Evolutionary conservation across 345 rosid genomes (phyloP), one percentile per base, ranked within the genome.

Genomic region (Gossypium raimondii): DNA sequence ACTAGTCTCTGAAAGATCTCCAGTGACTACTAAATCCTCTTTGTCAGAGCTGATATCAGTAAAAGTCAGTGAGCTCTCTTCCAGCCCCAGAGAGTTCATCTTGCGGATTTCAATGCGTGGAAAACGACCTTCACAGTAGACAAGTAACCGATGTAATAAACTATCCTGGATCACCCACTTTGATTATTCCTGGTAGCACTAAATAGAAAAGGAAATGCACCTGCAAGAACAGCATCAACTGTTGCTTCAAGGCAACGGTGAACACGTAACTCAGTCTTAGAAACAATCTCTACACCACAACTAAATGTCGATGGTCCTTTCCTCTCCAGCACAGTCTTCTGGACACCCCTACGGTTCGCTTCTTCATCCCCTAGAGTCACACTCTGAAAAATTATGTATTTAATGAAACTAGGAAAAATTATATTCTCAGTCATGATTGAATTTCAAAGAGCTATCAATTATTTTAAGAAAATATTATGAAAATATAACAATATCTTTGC

Each of bases 331-430:
- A 90, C 91, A 25, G 97, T 88, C 85, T 94, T 94, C 73, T 92
- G 92, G 75, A 89, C 93, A 73, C 97, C 93, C 81, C 94, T 86
- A 73, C 94, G 75, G 68, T 87, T 90, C 55, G 97, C 93, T 85
- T 90, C 97, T 76, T 90, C 97, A 71, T 92, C 97, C 73, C 97
- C 97, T 59, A 90, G 85, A 50, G 98, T 94, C 67, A 90, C 98
- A 81, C 91, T 92, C 94, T 88, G 82, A 47, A 82, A 77, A 57
- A 24, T 69, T 44, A 75, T 76, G 34, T 53, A 57, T 51, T 17
- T 69, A 79, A 74, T 53, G 51, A 41, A 67, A 67, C 9, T 70
- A 24, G 18, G 11, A 3, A n/a, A 16, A 18, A 22, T 44, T 72
- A 18, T 58, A 57, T 58, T 56, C 27, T 56, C 75, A 41, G 44